Percentiles rank a stretch among this genome's conserved stretches.
Evolutionary conservation across 768 basidiomycete species (phyloP).

Genomic region (Suillus lakei): DNA sequence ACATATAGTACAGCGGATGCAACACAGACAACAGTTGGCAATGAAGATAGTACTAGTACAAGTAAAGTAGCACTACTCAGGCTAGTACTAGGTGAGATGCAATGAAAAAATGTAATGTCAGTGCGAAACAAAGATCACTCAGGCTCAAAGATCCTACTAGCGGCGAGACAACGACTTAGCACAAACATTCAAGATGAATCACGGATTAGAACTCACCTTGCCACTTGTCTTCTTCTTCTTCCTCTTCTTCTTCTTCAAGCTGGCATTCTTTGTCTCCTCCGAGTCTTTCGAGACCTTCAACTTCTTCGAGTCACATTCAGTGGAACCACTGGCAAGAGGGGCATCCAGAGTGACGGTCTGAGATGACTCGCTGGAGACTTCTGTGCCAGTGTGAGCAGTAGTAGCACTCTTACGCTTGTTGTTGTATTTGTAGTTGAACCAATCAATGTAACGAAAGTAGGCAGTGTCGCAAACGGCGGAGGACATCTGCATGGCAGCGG

Average conservation of each 20-base stretch:
- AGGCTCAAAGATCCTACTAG: too few species aligned
- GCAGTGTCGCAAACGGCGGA: neutral
- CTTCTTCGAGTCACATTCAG: neutral
- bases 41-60: neutral
- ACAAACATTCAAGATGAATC: too few species aligned
- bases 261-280: neutral
- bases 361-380: neutral
- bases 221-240: neutral
- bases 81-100: neutral
- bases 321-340: neutral
- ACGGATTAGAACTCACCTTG: too few species aligned
- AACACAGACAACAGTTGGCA: neutral
- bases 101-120: too few species aligned
- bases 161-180: too few species aligned
- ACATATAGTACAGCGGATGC: neutral
- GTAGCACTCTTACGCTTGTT: neutral
- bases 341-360: neutral
- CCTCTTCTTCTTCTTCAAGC: neutral
- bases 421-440: neutral
- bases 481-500: neutral
- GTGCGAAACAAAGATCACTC: too few species aligned
- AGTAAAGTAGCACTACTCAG: neutral
- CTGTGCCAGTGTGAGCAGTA: neutral
- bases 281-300: neutral
- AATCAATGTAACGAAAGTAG: neutral